A percentile compares a stretch with the other conserved stretches of the same genome.
Evolutionary conservation across 2,329 filamentous ascomycete genomes (phyloP).

Genomic region (Aspergillus felis): DNA sequence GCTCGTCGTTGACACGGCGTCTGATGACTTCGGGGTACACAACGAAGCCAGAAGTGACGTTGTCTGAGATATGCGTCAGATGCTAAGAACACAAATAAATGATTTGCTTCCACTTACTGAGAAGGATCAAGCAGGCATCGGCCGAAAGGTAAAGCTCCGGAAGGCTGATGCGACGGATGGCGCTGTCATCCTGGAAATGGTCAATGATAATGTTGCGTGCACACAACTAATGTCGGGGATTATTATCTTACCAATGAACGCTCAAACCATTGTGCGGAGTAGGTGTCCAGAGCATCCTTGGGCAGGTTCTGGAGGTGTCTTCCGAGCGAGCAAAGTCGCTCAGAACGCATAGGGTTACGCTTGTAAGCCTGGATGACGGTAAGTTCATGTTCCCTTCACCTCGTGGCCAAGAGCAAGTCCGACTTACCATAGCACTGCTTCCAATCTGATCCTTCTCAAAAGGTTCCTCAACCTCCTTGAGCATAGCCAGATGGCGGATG

Average conservation of each 20-base stretch:
- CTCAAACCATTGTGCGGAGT: conserved; percentile 71
- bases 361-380: conserved; percentile 59
- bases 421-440: conserved; percentile 52
- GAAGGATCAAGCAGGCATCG: conserved; percentile 51
- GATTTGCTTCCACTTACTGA: conserved; percentile 23
- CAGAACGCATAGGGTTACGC: conserved; percentile 55
- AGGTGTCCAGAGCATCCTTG: conserved; percentile 61
- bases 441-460: conserved; percentile 78
- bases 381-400: conserved; percentile 1
- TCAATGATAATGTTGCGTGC: conserved; percentile 2
- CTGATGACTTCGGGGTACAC: conserved; percentile 73
- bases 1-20: conserved; percentile 65
- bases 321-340: conserved; percentile 58
- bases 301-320: conserved; percentile 54
- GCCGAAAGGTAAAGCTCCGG: conserved; percentile 66
- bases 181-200: conserved; percentile 59
- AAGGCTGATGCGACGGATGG: conserved; percentile 57
- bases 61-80: conserved; percentile 48
- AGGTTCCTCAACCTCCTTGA: conserved; percentile 83
- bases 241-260: conserved; percentile 53
- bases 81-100: neutral
- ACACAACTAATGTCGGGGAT: neutral
- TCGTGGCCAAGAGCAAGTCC: neutral
- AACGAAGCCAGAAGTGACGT: conserved; percentile 65
- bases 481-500: conserved; percentile 67